Evolutionary conservation across 257 asterid species (phyloP).

Genomic region (Cruciata laevipes): DNA sequence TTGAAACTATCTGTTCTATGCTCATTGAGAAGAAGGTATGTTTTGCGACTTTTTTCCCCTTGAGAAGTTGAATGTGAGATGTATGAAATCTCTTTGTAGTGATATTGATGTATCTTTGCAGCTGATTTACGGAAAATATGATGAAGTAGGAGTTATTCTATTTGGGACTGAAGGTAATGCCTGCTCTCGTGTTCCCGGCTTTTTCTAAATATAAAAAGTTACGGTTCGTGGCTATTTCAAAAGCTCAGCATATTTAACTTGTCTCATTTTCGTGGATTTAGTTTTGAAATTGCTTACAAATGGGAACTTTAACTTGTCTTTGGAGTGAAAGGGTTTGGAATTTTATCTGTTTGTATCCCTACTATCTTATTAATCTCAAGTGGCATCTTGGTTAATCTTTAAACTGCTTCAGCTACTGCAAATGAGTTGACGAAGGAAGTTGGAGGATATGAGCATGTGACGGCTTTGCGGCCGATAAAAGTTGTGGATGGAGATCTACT

Average conservation of each 20-base stretch:
- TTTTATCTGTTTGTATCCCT: background rate
- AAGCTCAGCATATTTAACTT: background rate
- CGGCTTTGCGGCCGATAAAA: conserved; percentile 60
- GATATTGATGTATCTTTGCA: conserved; percentile 28
- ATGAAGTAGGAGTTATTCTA: conserved; percentile 76
- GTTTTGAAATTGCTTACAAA: background rate
- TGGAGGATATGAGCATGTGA: conserved; percentile 90
- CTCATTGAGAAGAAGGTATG: conserved; percentile 77
- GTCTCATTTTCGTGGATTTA: too few species aligned
- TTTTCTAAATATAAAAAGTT: too few species aligned
- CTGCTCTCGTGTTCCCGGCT: background rate
- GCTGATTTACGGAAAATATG: conserved; percentile 63
- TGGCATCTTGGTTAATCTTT: conserved; percentile 9
- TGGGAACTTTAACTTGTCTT: background rate
- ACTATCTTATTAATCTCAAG: background rate
- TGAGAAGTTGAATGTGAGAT: background rate
- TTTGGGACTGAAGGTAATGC: conserved; percentile 80
- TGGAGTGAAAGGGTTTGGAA: background rate
- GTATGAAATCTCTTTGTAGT: conserved; percentile 4
- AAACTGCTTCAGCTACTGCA: conserved; percentile 53
- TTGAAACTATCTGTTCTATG: conserved; percentile 78
- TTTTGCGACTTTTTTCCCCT: background rate
- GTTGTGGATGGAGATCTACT: conserved; percentile 81
- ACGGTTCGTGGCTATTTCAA: background rate
- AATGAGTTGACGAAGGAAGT: conserved; percentile 81